Evolutionary conservation across 768 basidiomycete genomes (phyloP), one percentile per base, ranked within the genome.

Genomic region (Russula lepida): DNA sequence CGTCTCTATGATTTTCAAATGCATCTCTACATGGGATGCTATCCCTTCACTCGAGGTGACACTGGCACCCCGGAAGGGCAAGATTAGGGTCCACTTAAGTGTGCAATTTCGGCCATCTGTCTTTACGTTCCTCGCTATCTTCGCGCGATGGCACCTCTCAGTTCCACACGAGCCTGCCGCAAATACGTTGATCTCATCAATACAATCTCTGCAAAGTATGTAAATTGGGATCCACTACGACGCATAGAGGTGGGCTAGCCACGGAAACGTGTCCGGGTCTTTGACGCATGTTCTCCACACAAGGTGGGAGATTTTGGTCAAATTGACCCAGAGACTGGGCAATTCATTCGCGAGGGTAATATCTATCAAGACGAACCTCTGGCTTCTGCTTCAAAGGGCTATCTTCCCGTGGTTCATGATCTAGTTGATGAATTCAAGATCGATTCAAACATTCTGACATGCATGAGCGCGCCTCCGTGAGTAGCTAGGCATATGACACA

Each of bases 271-370:
- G 28, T 53, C 13, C n/a, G 0, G 7, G 8, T 17, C 19, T 30
- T 37, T 58, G 50, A 57, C 51, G 33, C 50, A 56, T n/a, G n/a
- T 19, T 32, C 19, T 27, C 15, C 32, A 7, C 44, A 7, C 48
- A 55, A 62, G 61, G 61, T 62, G 28, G 61, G 61, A 27, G 56
- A 62, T 23, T 58, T 39, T 33, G 61, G 61, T 32, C 43, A 25
- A 37, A 33, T 58, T 6, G 35, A 62, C 30, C 6, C 37, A n/a
- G 61, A 62, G 41, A 58, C 32, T 11, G 56, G 61, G 11, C 56
- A 58, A 5, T 58, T 58, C 50, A n/a, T 62, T 23, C 39, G 33
- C 21, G 61, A 58, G 61, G 61, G 61, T 3, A 62, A 62, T 19
- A 62, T 62, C 35, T 58, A 62, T 19, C 50, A 56, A 52, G 61